Evolutionary conservation across 805 yeast species (phyloP).

Genomic region (Ogataea haglerorum): DNA sequence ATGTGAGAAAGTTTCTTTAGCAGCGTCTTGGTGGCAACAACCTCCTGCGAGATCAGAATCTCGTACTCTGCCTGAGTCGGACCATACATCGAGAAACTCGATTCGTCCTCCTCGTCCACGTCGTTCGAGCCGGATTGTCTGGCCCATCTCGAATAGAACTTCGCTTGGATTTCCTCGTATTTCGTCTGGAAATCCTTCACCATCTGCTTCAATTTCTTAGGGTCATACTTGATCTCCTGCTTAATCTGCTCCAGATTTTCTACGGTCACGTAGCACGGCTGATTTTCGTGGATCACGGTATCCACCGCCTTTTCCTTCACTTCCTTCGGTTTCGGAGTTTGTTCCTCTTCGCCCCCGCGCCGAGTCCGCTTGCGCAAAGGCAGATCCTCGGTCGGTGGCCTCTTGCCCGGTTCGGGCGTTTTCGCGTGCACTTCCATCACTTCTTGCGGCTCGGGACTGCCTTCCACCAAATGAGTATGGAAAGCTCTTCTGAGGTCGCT

Average conservation of each 20-base stretch:
- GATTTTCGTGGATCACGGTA: conserved; percentile 2
- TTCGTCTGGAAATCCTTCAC: conserved; percentile 19
- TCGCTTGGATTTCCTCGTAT: conserved; percentile 23
- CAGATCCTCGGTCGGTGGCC: conserved; percentile 3
- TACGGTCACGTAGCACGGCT: conserved; percentile 22
- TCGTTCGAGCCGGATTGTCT: conserved; percentile 6
- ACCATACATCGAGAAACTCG: conserved; percentile 30
- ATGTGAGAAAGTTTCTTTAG: conserved; percentile 22
- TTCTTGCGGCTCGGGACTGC: conserved; percentile 10
- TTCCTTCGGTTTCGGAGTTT: conserved; percentile 3
- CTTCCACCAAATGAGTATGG: conserved; percentile 5
- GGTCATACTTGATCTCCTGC: conserved; percentile 11
- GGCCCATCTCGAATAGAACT: conserved; percentile 28
- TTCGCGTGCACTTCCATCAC: conserved; percentile 1
- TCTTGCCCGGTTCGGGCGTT: conserved; percentile 4
- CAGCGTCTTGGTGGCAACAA: conserved; percentile 29
- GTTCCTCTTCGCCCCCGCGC: conserved; percentile 6
- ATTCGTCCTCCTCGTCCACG: conserved; percentile 17
- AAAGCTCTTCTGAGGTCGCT: conserved; percentile 4
- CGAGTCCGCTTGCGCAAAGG: conserved; percentile 9
- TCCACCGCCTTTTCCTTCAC: conserved; percentile 8
- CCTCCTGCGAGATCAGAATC: conserved; percentile 25
- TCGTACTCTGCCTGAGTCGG: conserved; percentile 33
- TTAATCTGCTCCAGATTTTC: conserved; percentile 19
- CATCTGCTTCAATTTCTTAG: conserved; percentile 10